Evolutionary conservation across 2,329 filamentous ascomycete species (phyloP).

Genomic region (Microdochium nivale): DNA sequence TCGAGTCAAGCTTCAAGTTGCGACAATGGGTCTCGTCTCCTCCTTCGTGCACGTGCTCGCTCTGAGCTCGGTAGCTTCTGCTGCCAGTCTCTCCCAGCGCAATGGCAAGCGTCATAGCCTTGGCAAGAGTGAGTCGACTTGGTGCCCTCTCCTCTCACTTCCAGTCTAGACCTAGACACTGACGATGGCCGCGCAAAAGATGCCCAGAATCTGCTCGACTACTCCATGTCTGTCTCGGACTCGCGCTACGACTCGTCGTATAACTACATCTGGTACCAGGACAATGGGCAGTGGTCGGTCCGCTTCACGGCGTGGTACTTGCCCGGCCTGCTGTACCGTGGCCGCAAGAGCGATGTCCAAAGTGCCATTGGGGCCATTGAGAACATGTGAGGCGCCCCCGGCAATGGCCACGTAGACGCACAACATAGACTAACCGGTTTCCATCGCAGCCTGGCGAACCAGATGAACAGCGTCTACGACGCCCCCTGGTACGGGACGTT

Average conservation of each 20-base stretch:
- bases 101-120: not conserved
- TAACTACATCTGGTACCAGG: constrained; percentile 30
- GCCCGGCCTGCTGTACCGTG: constrained; percentile 25
- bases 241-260: constrained; percentile 30
- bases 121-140: not conserved
- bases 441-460: constrained; percentile 16
- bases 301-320: constrained; percentile 34
- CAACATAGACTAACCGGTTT: not conserved
- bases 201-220: constrained; percentile 28
- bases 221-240: constrained; percentile 28
- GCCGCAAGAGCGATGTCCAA: constrained; percentile 22
- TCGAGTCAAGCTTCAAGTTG: not conserved
- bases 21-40: not conserved
- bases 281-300: constrained; percentile 31
- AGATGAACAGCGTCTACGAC: constrained; percentile 26
- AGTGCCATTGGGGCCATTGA: constrained; percentile 24
- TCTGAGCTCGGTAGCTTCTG: not conserved
- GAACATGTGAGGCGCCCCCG: constrained; percentile 23
- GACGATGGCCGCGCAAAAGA: constrained; percentile 7
- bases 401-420: too few species aligned
- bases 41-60: not conserved
- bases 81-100: not conserved
- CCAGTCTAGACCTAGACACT: not conserved
- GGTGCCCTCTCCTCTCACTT: not conserved
- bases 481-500: constrained; percentile 32